Evolutionary conservation across 148 eudicot species (phyloP).

Genomic region (Simmondsia chinensis): DNA sequence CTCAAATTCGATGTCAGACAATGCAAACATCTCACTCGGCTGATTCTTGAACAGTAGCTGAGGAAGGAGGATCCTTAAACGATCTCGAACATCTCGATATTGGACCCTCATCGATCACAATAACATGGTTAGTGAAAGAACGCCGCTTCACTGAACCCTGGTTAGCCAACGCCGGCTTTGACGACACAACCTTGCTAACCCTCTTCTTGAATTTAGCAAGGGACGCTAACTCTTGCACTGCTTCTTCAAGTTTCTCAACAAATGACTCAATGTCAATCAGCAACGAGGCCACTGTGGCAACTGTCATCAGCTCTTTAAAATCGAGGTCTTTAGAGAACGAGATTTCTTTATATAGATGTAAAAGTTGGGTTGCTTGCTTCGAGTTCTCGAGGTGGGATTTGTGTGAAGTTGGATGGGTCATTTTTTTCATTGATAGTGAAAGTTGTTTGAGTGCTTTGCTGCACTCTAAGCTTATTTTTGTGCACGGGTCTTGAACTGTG

Average conservation of each 20-base stretch:
- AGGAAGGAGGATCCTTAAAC: conserved; percentile 7
- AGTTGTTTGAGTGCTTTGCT: conserved; percentile 44
- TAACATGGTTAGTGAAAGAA: conserved; percentile 13
- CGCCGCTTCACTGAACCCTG: conserved; percentile 10
- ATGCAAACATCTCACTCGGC: conserved; percentile 17
- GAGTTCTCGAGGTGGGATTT: conserved; percentile 26
- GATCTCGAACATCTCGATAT: conserved; percentile 1
- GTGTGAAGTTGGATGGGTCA: conserved; percentile 22
- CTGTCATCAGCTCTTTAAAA: conserved; percentile 8
- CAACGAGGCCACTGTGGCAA: conserved; percentile 18
- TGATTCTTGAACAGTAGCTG: conserved; percentile 13
- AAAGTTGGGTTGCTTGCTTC: conserved; percentile 26
- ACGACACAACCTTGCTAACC: neutral
- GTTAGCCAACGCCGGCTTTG: neutral
- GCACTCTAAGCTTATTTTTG: conserved; percentile 38
- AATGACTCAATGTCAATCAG: conserved; percentile 14
- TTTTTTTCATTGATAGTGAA: conserved; percentile 29
- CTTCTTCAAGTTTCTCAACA: conserved; percentile 16
- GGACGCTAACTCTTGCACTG: conserved; percentile 21
- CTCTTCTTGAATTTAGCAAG: conserved; percentile 12
- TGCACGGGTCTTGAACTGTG: conserved; percentile 40
- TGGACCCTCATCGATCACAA: conserved; percentile 3
- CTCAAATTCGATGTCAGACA: too few relatives aligned
- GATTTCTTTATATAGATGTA: too few relatives aligned
- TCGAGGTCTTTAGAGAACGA: conserved; percentile 6